Base-by-base conservation (phyloP, 2,329 filamentous ascomycete genomes). In the Lachnellula hyalina region DNA sequence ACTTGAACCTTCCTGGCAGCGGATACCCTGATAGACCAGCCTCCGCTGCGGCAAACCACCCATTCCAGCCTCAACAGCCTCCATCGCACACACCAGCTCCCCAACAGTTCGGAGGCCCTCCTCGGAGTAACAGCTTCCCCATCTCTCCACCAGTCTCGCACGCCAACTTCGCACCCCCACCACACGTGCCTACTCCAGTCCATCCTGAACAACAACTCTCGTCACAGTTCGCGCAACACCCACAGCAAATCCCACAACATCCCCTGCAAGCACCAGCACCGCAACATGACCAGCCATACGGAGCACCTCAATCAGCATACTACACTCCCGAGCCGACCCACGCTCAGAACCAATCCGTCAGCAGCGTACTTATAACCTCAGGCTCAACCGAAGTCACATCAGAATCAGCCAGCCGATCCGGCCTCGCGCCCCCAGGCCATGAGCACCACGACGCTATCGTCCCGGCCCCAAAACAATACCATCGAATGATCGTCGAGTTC, bases 401-500 rank as follows among this genome's bases (percentile, higher is more conserved):
- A 4, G 11, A 19, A 6, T 6, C n/a, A 4, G 11, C 41, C 7
- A 44, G 17, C 21, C 5, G 41, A 23, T 44, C 41, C 11, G 19
- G 41, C 9, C 34, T 38, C 6, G 52, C 52, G 34, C 52, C 47
- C 25, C 52, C 52, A 15, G 47, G 38, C 14, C 17, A 34, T 3
- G 47, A 50, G 8, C 36, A 34, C 21, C 32, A 45, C n/a, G 17
- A 23, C 23, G 49, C 38, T 19, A 21, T 14, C 9, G 38, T 12
- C 1, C 3, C 25, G 2, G 40, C 51, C 19, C 28, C 51, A 36
- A 36, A 47, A 17, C 40, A 49, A 7, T 54, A 54, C 17, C 52
- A 54, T 28, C 52, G 52, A 12, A 46, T 54, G 52, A 54, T 54
- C 17, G 44, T 50, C 25, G 52, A 54, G 9, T 54, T 38, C 17